Conservation (phyloP, 805 yeast genomes). For the Saccharomycopsis amapae region DNA sequence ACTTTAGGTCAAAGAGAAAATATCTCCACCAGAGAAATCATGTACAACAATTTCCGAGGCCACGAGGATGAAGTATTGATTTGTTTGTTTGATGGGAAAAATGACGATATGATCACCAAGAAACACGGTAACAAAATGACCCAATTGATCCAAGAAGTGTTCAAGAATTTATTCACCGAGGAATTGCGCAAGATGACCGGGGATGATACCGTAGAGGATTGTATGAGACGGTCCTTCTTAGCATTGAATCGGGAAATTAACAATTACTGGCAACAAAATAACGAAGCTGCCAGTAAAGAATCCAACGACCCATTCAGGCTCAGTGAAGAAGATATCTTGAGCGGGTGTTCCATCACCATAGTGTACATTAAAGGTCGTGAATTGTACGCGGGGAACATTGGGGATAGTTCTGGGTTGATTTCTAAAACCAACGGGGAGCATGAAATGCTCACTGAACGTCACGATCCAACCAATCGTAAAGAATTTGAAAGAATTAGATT, state of each 20-base stretch:
- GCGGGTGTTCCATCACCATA: constrained; percentile 83
- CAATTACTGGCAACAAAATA: constrained; percentile 26
- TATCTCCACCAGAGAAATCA: constrained; percentile 74
- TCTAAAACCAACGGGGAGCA: constrained; percentile 79
- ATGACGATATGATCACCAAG: constrained; percentile 30
- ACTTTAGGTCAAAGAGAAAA: constrained; percentile 59
- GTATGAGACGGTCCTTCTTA: constrained; percentile 76
- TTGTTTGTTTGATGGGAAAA: constrained; percentile 81
- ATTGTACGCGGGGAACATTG: constrained; percentile 79
- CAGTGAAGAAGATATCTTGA: constrained; percentile 52
- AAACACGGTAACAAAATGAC: constrained; percentile 60
- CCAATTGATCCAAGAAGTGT: constrained; percentile 61
- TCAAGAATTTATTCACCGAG: constrained; percentile 58
- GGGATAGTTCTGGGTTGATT: constrained; percentile 79
- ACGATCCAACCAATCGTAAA: constrained; percentile 71
- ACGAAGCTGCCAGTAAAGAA: constrained; percentile 7
- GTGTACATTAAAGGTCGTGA: constrained; percentile 66
- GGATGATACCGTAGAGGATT: constrained; percentile 55
- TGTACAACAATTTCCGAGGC: constrained; percentile 81
- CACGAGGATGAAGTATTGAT: constrained; percentile 73
- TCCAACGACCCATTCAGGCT: constrained; percentile 27
- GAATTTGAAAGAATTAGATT: constrained; percentile 85
- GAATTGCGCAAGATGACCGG: constrained; percentile 47
- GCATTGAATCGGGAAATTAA: constrained; percentile 78
- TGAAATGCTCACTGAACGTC: constrained; percentile 63